Evolutionary conservation across 495 filamentous ascomycete genomes (phyloP).

Genomic region (Alectoria sarmentosa): DNA sequence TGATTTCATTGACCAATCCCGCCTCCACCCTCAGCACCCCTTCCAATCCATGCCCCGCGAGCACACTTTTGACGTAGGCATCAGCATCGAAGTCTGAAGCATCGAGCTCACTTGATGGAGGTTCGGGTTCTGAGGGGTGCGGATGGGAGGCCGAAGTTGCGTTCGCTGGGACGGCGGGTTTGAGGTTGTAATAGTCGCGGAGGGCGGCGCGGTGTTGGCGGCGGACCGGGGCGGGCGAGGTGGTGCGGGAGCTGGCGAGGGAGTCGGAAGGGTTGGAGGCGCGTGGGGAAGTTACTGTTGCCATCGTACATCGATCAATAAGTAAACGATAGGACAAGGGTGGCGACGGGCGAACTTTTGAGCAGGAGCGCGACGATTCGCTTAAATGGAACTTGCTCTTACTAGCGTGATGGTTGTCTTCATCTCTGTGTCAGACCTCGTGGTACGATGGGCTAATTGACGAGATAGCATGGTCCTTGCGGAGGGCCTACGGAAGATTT

Average conservation of each 20-base stretch:
- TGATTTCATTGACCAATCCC: constrained; percentile 64
- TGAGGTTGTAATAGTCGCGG: constrained; percentile 90
- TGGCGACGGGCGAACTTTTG: background rate
- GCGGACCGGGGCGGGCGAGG: constrained; percentile 39
- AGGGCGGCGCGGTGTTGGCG: constrained; percentile 74
- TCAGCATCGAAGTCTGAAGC: constrained; percentile 36
- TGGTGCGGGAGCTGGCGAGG: constrained; percentile 47
- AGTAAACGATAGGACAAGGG: background rate
- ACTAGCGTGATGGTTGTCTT: background rate
- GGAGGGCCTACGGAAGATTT: background rate
- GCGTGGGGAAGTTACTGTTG: constrained; percentile 67
- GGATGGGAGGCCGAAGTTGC: constrained; percentile 29
- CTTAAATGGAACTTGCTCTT: background rate
- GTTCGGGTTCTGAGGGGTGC: constrained; percentile 24
- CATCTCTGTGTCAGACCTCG: background rate
- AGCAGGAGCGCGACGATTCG: background rate
- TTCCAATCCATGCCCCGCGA: constrained; percentile 36
- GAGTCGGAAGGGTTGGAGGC: constrained; percentile 67
- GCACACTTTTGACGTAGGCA: constrained; percentile 18
- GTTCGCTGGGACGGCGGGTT: constrained; percentile 42
- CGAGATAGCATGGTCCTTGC: background rate
- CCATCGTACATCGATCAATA: constrained; percentile 49
- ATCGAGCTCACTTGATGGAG: constrained; percentile 37
- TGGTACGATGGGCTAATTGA: background rate
- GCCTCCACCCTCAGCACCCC: constrained; percentile 59